Evolutionary conservation across 23 red algal genomes (phyloP).

Genomic region (Pyropia haitanensis): DNA sequence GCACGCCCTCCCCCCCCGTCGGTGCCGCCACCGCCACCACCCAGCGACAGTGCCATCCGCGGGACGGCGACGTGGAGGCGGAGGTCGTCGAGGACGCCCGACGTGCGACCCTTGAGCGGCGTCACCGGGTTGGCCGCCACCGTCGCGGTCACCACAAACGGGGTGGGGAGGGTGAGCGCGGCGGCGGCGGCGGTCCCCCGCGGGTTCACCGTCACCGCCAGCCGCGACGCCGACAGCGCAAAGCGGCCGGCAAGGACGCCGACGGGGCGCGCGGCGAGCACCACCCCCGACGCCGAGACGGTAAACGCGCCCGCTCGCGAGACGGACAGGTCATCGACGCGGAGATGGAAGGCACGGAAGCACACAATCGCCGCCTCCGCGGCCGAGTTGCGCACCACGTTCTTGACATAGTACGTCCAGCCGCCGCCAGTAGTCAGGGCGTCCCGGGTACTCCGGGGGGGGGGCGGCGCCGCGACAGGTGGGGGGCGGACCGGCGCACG

Average conservation of each 20-base stretch:
- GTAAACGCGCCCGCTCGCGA: constrained; percentile 35
- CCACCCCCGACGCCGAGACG: constrained; percentile 32
- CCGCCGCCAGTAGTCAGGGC: too few species aligned
- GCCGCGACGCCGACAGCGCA: constrained; percentile 36
- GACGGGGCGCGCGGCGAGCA: constrained; percentile 20
- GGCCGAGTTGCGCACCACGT: too few species aligned
- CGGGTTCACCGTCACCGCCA: not conserved
- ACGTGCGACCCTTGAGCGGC: not conserved
- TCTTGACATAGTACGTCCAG: too few species aligned
- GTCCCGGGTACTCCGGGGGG: too few species aligned
- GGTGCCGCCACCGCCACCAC: constrained; percentile 22
- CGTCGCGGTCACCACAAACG: not conserved
- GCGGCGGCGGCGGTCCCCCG: constrained; percentile 9
- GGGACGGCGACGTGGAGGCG: constrained; percentile 33
- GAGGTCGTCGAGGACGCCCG: constrained; percentile 17
- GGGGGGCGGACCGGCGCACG: too few species aligned
- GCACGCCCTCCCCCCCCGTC: constrained; percentile 32
- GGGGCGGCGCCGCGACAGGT: too few species aligned
- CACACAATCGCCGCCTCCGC: too few species aligned
- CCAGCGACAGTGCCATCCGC: constrained; percentile 36
- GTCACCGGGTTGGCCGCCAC: not conserved
- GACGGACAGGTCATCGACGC: constrained; percentile 36
- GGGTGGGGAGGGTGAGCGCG: not conserved
- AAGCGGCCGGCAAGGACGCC: constrained; percentile 43
- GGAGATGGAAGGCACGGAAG: constrained; percentile 30